A percentile compares a stretch with the other conserved stretches of the same genome.
These are phyloP conservation scores for Caryopteris hybrid DNA, from an alignment of 305 asterid genomes.

Conservation along the genomic window DNA sequence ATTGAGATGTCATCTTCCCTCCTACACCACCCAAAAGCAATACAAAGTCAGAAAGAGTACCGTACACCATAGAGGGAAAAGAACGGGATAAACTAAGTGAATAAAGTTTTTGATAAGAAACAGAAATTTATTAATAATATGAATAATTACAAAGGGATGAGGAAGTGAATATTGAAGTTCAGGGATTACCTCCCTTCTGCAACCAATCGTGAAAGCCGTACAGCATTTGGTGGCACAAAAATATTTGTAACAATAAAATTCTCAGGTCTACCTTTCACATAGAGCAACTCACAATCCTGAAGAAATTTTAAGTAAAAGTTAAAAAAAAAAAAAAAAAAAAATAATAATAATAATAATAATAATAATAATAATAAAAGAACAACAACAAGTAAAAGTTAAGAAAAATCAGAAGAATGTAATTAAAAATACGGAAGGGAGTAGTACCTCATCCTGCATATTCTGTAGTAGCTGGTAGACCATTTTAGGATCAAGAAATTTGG, in stretches of 20 bases:
- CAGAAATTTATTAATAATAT: too few species aligned
- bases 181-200: slow-evolving; percentile 52
- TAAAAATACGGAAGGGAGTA: neutral
- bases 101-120: too few species aligned
- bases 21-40: slow-evolving; percentile 42
- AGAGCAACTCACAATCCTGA: slow-evolving; percentile 92
- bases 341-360: slow-evolving; percentile 17
- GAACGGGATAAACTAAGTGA: neutral
- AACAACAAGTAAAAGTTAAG: too few species aligned
- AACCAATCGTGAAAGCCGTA: slow-evolving; percentile 94
- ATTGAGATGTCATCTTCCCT: slow-evolving; percentile 88
- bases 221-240: slow-evolving; percentile 80
- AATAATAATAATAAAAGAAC: too few species aligned
- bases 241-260: slow-evolving; percentile 71
- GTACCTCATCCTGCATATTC: slow-evolving; percentile 78
- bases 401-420: too few species aligned
- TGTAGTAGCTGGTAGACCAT: slow-evolving; percentile 53
- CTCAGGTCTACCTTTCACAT: slow-evolving; percentile 81
- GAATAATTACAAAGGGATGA: neutral
- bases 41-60: neutral
- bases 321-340: slow-evolving; percentile 13
- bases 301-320: slow-evolving; percentile 6
- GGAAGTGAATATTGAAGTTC: neutral
- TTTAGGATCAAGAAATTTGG: slow-evolving; percentile 63
- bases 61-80: neutral